A percentile compares a stretch with the other conserved stretches of the same genome.
phyloP scores from a whole-genome alignment of 495 filamentous ascomycete genomes.

The Symbiotaphrina buchneri region DNA sequence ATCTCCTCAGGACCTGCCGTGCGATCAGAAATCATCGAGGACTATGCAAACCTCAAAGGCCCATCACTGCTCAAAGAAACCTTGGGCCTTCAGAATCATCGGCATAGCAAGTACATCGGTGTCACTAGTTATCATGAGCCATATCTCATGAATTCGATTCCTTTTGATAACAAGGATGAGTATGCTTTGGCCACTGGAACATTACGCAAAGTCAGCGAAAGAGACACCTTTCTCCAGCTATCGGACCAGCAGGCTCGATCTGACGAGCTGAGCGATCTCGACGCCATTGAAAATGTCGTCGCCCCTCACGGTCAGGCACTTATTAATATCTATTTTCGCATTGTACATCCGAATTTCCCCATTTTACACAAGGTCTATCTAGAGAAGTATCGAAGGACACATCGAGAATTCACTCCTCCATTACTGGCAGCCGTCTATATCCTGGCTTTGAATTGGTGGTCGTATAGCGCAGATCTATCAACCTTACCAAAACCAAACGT shows the following conservation, averaged over 20 bases:
- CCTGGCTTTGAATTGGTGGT: constrained; percentile 74
- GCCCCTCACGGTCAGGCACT: constrained; percentile 59
- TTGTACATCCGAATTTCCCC: constrained; percentile 78
- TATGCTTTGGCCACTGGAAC: constrained; percentile 41
- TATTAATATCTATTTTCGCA: constrained; percentile 70
- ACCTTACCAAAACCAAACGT: constrained; percentile 47
- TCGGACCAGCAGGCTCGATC: constrained; percentile 39
- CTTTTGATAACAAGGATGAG: constrained; percentile 50
- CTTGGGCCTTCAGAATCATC: constrained; percentile 13
- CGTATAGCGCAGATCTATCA: constrained; percentile 39
- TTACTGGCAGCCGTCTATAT: constrained; percentile 80
- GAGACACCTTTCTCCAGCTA: constrained; percentile 68
- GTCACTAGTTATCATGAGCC: constrained; percentile 21
- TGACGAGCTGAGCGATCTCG: constrained; percentile 35
- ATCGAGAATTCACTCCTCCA: constrained; percentile 59
- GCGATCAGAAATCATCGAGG: constrained; percentile 6
- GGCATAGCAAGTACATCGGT: constrained; percentile 12
- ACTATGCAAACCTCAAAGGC: constrained; percentile 13
- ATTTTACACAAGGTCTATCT: constrained; percentile 71
- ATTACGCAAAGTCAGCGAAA: constrained; percentile 57
- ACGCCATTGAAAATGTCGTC: constrained; percentile 65
- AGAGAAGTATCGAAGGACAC: constrained; percentile 57
- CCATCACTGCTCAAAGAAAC: constrained; percentile 12
- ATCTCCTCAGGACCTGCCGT: constrained; percentile 13
- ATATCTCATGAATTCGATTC: constrained; percentile 44